Conservation (phyloP, 2,329 filamentous ascomycete genomes). For the Cladorrhinum sp. region DNA sequence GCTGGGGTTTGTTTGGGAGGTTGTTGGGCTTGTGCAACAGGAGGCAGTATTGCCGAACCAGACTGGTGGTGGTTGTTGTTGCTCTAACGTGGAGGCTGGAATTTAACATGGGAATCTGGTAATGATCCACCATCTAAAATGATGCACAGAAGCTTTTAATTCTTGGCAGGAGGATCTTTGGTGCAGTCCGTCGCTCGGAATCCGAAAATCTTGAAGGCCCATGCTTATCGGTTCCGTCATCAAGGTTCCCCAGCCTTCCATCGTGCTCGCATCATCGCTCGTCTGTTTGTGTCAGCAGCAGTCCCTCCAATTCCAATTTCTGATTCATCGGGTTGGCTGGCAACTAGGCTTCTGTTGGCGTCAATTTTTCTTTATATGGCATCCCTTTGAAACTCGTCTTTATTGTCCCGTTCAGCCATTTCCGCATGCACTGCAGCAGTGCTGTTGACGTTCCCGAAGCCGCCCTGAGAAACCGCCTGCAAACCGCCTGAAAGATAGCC, state of each 20-base stretch:
- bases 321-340: neutral
- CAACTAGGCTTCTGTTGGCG: neutral
- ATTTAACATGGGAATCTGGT: neutral
- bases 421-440: neutral
- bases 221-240: slow-evolving; percentile 23
- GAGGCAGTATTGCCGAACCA: neutral
- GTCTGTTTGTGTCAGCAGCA: slow-evolving; percentile 23
- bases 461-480: neutral
- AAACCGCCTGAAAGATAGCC: neutral
- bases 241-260: slow-evolving; percentile 28
- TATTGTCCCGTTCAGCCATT: neutral
- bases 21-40: neutral
- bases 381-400: neutral
- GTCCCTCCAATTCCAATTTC: slow-evolving; percentile 9
- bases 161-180: slow-evolving; percentile 12
- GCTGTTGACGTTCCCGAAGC: neutral
- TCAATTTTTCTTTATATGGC: neutral
- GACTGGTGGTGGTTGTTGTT: neutral
- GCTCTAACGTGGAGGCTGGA: neutral
- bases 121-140: neutral
- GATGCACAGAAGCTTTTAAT: neutral
- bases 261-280: slow-evolving; percentile 20
- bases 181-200: neutral
- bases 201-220: neutral
- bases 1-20: neutral